Evolutionary conservation across 2,329 filamentous ascomycete species (phyloP), one percentile per base, ranked within the genome.

Genomic region (Colletotrichum falcatum): DNA sequence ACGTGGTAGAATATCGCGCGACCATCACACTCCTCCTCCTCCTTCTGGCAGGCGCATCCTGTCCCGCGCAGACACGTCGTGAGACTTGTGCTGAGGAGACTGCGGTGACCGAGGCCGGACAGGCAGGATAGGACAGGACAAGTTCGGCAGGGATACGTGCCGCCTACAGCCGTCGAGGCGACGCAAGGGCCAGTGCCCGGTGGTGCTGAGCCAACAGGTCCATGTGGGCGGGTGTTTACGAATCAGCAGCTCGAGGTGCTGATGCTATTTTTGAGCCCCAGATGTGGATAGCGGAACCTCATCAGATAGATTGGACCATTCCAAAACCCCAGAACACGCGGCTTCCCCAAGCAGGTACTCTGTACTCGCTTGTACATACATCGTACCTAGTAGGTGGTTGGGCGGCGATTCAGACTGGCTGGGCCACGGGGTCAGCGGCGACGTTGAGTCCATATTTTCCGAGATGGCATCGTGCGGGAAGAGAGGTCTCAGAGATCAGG

Each of bases 1-100:
- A 42, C n/a, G n/a, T n/a, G n/a, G n/a, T 33, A 33, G 69, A 65
- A 65, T 44, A 70, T 61, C 51, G 54, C 39, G 64, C 54, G 66
- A 61, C 69, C 61, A 65, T 71, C 64, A 59, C 51, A 18, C n/a
- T 42, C 14, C 42, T n/a, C n/a, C n/a, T n/a, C n/a, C n/a, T n/a
- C 64, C 51, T 72, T 65, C 61, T 73, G 65, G 65, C 64, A 72
- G 71, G 65, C 49, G 65, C 69, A 72, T 66, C 51, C 69, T 58
- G 60, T 61, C 48, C 60, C 54, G 49, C 35, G 55, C 60, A 49
- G 55, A 39, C 49, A 53, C 69, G 58, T 72, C 65, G 61, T 59
- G 64, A 71, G 68, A 71, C 68, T 71, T 67, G 44, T 35, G 59
- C 46, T 53, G 46, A 59, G 44, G 53, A 59, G 35, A 58, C 62